Evolutionary conservation across 116 monocot genomes (phyloP).

Genomic region (Trichopus zeylanicus): DNA sequence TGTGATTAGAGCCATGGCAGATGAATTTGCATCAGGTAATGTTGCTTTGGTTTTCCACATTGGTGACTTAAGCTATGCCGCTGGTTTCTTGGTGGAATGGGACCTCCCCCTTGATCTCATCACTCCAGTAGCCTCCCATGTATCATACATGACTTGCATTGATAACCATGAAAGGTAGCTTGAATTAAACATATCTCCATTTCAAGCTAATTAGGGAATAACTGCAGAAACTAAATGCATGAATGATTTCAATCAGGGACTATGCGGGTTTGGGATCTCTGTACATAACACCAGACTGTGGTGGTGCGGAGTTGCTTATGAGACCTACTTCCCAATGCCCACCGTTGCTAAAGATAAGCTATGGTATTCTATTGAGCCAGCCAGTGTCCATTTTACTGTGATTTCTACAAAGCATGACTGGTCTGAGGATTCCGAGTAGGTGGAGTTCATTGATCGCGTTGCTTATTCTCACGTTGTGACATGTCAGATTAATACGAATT

Average conservation of each 20-base stretch:
- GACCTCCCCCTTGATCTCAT: conserved; percentile 69
- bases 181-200: not conserved
- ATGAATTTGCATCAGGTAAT: conserved; percentile 26
- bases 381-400: conserved; percentile 63
- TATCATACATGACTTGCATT: conserved; percentile 79
- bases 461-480: too few species aligned
- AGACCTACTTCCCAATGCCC: conserved; percentile 72
- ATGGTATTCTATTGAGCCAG: conserved; percentile 84
- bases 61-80: conserved; percentile 78
- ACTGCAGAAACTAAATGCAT: not conserved
- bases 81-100: conserved; percentile 74
- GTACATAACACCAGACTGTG: conserved; percentile 65
- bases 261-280: conserved; percentile 51
- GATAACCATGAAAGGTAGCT: conserved; percentile 74
- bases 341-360: conserved; percentile 40
- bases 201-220: not conserved
- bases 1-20: conserved; percentile 35
- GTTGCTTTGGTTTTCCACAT: conserved; percentile 71
- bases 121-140: conserved; percentile 53
- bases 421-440: conserved; percentile 52
- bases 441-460: conserved; percentile 12
- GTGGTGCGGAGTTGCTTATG: conserved; percentile 86
- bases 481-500: conserved; percentile 22
- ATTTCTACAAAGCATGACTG: conserved; percentile 76
- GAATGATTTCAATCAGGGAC: conserved; percentile 45